A percentile compares a stretch with the other conserved stretches of the same genome.
Evolutionary conservation across 225 moss, liverwort and hornwort genomes (phyloP).

Genomic region (Takakia lepidozioides): DNA sequence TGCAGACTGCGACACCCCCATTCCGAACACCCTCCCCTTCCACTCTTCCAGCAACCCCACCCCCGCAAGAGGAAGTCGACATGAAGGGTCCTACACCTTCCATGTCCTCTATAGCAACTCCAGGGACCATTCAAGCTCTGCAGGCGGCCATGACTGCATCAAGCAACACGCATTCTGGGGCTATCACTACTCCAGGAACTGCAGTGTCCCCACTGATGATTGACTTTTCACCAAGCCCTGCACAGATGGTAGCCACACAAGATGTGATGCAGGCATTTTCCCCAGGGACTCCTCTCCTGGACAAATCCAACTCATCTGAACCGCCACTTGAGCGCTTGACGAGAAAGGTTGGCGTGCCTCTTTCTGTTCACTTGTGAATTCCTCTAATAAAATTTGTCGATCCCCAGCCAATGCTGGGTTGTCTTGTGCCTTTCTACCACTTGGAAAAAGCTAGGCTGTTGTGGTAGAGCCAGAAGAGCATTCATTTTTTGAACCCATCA

Average conservation of each 20-base stretch:
- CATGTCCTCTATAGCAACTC: constrained; percentile 41
- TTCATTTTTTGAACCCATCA: too few species aligned
- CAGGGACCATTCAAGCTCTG: constrained; percentile 52
- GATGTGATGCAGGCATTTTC: constrained; percentile 81
- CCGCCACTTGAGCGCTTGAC: constrained; percentile 61
- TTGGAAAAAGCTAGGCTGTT: too few species aligned
- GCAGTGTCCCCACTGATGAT: constrained; percentile 76
- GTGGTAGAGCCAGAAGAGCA: too few species aligned
- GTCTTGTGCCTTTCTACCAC: too few species aligned
- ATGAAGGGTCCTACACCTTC: constrained; percentile 49
- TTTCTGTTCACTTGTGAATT: too few species aligned
- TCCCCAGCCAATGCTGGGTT: too few species aligned
- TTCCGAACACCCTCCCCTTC: constrained; percentile 93
- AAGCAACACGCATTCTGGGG: constrained; percentile 40
- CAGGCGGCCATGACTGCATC: constrained; percentile 47
- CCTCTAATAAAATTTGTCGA: too few species aligned
- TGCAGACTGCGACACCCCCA: constrained; percentile 83
- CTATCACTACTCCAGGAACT: constrained; percentile 83
- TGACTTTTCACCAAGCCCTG: constrained; percentile 65
- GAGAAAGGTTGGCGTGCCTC: constrained; percentile 36
- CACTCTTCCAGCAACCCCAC: constrained; percentile 63
- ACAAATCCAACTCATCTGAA: constrained; percentile 58
- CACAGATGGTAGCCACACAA: constrained; percentile 39
- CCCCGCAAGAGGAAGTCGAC: constrained; percentile 76
- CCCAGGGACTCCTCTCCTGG: constrained; percentile 73